Evolutionary conservation across 352 stramenopile genomes (phyloP).

Genomic region (Pythium grandisporangium): DNA sequence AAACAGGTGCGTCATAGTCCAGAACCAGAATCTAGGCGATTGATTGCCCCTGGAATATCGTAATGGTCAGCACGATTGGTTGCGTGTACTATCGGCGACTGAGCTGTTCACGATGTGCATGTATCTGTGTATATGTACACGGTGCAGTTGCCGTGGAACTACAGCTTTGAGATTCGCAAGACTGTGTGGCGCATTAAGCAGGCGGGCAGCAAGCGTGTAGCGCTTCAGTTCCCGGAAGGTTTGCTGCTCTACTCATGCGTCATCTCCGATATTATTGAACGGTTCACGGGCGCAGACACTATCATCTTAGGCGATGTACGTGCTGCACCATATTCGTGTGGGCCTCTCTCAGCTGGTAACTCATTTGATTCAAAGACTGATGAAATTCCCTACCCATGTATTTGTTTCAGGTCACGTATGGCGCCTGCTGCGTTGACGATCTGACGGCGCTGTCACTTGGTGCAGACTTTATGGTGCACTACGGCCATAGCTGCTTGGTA

Average conservation of each 20-base stretch:
- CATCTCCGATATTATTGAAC: conserved; percentile 97
- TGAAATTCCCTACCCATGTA: no score
- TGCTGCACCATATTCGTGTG: no score
- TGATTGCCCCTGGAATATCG: no score
- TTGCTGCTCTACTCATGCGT: conserved; percentile 97
- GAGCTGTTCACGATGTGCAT: not conserved
- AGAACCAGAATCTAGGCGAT: no score
- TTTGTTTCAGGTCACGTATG: conserved; percentile 95
- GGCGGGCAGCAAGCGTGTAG: conserved; percentile 85
- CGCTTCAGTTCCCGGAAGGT: conserved; percentile 98
- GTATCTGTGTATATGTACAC: not conserved
- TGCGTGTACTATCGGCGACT: not conserved
- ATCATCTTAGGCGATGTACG: conserved; percentile 97
- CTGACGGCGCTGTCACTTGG: conserved; percentile 93
- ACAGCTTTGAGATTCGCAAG: conserved; percentile 99
- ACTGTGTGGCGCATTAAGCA: conserved; percentile 94
- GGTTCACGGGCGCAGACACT: conserved; percentile 86
- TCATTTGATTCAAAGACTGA: no score
- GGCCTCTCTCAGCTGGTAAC: no score
- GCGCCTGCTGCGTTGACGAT: conserved; percentile 99
- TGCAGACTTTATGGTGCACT: conserved; percentile 98
- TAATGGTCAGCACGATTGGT: no score
- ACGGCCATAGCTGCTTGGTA: conserved; percentile 98
- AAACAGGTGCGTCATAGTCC: conserved; percentile 44
- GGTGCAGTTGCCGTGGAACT: conserved; percentile 91